phyloP scores from a whole-genome alignment of 1,284 basidiomycete species.

The Ustilago shanxiensis region DNA sequence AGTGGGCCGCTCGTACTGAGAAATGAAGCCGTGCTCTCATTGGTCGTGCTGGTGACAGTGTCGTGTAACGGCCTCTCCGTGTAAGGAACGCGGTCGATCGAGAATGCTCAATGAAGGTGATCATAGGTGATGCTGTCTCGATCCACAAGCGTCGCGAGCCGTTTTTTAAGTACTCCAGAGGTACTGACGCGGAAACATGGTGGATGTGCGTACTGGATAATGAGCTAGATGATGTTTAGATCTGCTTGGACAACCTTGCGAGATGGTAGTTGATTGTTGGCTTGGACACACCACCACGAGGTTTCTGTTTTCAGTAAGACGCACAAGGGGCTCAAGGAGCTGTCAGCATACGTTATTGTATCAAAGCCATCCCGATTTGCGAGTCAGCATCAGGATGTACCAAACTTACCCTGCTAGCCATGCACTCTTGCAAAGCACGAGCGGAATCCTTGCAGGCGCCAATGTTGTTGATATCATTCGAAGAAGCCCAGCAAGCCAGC shows the following conservation, averaged over 20 bases:
- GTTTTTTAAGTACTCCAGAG: not conserved
- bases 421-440: constrained; percentile 82
- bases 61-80: not conserved
- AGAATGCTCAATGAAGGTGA: not conserved
- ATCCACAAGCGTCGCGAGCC: not conserved
- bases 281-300: constrained; percentile 47
- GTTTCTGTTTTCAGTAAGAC: constrained; percentile 23
- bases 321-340: not conserved
- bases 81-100: not conserved
- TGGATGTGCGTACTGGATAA: not conserved
- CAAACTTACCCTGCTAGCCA: constrained; percentile 82
- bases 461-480: constrained; percentile 78
- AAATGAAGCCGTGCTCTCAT: not conserved
- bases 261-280: constrained; percentile 70
- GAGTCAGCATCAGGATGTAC: not conserved
- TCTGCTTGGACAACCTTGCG: constrained; percentile 64
- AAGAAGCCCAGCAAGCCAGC: constrained; percentile 92
- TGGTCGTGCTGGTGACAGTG: not conserved
- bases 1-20: not conserved
- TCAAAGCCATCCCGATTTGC: too few species aligned
- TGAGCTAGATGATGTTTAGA: constrained; percentile 22
- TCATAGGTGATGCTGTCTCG: not conserved
- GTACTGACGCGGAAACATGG: not conserved
- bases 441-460: constrained; percentile 78
- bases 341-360: not conserved